Evolutionary conservation across 2,329 filamentous ascomycete species (phyloP), one percentile per base, ranked within the genome.

Genomic region (Fusarium compactum): DNA sequence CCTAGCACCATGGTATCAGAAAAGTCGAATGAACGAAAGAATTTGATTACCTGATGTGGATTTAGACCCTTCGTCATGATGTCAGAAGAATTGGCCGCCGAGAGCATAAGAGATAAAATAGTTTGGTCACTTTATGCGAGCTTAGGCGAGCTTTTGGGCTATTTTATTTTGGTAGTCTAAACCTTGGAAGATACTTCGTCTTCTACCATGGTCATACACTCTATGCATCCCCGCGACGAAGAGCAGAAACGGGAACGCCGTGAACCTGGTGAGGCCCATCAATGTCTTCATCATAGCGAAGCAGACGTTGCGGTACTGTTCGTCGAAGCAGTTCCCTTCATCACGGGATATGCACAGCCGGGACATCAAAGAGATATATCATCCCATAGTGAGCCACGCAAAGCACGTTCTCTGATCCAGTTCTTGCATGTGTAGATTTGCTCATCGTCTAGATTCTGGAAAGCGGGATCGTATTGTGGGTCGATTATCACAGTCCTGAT

Each of bases 351-450:
- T 38, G 16, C 34, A 38, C 34, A 38, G 9, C 18, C 18, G 34
- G 6, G 18, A n/a, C 34, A 18, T 38, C 34, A 38, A 38, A 11
- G 34, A 38, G 25, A 27, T 16, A 51, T 34, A 4, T 62, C 59
- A 1, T 25, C 32, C 71, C 71, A 74, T 0, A 74, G 15, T 3
- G 44, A 58, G 16, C 58, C 62, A 2, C 14, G 6, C 18, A 72
- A 34, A 14, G 62, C 51, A 25, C 43, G 56, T 3, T 52, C 8
- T 16, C 44, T 62, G 12, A 71, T 22, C 63, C 66, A 74, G n/a
- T 24, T 8, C 27, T 66, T 53, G 2, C 51, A 56, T 11, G 50
- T 11, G 4, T 43, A 24, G 5, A 30, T 38, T 4, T 44, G 54
- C 11, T 15, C 5, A 3, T 40, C 8, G 10, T 11, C n/a, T 34